phyloP scores from a whole-genome alignment of 108 stramenopile genomes.

The Skeletonema tropicum region DNA sequence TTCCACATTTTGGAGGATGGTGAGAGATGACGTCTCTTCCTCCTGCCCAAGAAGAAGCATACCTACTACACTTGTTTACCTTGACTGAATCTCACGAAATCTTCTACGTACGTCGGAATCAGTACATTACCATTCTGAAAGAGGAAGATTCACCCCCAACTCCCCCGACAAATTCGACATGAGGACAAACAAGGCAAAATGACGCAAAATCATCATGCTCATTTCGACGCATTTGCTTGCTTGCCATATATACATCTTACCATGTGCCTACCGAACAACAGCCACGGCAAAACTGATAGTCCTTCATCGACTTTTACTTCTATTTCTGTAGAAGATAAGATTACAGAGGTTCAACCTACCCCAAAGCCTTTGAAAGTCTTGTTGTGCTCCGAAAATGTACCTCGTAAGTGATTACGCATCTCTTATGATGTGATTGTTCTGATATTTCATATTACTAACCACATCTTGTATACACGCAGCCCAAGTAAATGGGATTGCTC shows the following conservation, averaged over 20 bases:
- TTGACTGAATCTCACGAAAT: neutral
- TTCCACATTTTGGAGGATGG: no score
- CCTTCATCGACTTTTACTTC: neutral
- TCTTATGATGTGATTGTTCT: neutral
- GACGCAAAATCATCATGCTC: neutral
- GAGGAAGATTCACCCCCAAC: neutral
- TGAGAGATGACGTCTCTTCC: no score
- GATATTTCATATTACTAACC: neutral
- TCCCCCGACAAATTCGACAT: neutral
- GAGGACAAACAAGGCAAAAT: neutral
- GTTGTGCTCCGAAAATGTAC: constrained; percentile 47
- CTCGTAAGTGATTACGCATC: constrained; percentile 1
- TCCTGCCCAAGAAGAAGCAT: no score
- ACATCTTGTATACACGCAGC: neutral
- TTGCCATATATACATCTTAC: neutral
- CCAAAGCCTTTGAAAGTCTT: constrained; percentile 21
- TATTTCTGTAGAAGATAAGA: neutral
- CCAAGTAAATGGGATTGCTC: constrained; percentile 66
- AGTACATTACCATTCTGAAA: neutral
- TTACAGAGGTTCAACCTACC: neutral
- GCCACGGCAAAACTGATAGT: neutral
- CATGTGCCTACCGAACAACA: neutral
- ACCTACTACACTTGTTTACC: no score
- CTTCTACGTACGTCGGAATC: constrained; percentile 1
- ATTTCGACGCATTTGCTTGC: neutral